Conservation (phyloP, 345 rosid species). For the Barbarea vulgaris region DNA sequence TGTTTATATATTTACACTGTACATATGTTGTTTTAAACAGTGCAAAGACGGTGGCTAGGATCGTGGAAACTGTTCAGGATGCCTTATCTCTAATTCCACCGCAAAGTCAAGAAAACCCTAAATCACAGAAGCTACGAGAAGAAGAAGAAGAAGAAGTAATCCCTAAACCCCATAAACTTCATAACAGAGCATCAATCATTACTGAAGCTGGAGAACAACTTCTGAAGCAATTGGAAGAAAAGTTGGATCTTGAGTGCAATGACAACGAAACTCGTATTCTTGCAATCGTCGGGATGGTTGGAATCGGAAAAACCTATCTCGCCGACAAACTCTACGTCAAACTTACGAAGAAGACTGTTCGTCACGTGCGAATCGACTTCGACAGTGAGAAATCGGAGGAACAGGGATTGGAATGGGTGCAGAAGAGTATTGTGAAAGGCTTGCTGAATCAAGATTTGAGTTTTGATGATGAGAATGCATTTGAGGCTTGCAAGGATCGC, state of each 20-base stretch:
- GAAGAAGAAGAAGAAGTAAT: background rate
- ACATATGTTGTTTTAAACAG: too few species aligned
- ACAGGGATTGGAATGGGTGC: background rate
- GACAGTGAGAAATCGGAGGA: background rate
- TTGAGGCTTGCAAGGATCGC: background rate
- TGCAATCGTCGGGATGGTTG: conserved; percentile 25
- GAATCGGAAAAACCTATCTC: conserved; percentile 36
- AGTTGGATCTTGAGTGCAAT: background rate
- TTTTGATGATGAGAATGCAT: background rate
- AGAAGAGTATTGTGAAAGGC: background rate
- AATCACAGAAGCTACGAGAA: background rate
- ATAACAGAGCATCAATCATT: background rate
- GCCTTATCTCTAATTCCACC: background rate
- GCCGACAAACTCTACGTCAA: background rate
- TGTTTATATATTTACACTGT: too few species aligned
- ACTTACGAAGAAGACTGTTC: background rate
- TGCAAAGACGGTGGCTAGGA: background rate
- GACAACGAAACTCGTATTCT: conserved; percentile 20
- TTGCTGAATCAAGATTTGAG: background rate
- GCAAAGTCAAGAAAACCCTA: background rate
- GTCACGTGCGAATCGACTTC: background rate
- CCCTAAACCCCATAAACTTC: background rate
- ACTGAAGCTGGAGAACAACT: background rate
- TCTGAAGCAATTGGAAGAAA: conserved; percentile 16
- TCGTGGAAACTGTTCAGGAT: background rate